phyloP scores from a whole-genome alignment of 345 rosid genomes.

The Salix caprea region DNA sequence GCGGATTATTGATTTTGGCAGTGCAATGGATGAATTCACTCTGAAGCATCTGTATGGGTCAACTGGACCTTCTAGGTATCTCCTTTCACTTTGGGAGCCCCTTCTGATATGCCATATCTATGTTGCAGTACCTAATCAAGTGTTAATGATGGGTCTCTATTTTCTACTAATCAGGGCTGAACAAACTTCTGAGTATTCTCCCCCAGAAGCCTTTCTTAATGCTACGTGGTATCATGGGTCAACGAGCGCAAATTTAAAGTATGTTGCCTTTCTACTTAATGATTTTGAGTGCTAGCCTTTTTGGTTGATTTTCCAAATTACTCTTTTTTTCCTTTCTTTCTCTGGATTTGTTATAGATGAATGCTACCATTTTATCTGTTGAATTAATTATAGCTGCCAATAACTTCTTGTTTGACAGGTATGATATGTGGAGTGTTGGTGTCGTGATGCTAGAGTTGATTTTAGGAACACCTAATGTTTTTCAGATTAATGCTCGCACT shows the following conservation, averaged over 20 bases:
- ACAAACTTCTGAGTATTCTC: conserved; percentile 77
- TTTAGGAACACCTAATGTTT: conserved; percentile 83
- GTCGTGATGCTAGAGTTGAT: conserved; percentile 90
- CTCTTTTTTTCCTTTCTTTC: neutral
- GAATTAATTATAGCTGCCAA: neutral
- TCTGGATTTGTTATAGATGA: neutral
- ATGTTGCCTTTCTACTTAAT: conserved; percentile 22
- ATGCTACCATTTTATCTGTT: conserved; percentile 1
- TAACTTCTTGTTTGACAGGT: conserved; percentile 37
- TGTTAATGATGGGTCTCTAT: neutral
- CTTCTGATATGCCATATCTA: neutral
- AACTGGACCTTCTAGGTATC: conserved; percentile 85
- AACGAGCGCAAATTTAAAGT: conserved; percentile 52
- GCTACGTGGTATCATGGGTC: conserved; percentile 76
- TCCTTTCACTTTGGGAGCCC: conserved; percentile 13
- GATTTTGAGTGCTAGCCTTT: neutral
- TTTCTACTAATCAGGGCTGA: conserved; percentile 56
- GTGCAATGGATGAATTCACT: conserved; percentile 82
- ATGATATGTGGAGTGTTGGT: conserved; percentile 97
- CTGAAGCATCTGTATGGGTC: conserved; percentile 74
- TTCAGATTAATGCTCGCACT: conserved; percentile 63
- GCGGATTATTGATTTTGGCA: conserved; percentile 96
- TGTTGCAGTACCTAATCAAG: neutral
- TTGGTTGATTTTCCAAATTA: neutral
- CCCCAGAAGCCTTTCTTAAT: conserved; percentile 86